Conservation (phyloP, 2,329 filamentous ascomycete genomes). For the Diaporthe humulicola region DNA sequence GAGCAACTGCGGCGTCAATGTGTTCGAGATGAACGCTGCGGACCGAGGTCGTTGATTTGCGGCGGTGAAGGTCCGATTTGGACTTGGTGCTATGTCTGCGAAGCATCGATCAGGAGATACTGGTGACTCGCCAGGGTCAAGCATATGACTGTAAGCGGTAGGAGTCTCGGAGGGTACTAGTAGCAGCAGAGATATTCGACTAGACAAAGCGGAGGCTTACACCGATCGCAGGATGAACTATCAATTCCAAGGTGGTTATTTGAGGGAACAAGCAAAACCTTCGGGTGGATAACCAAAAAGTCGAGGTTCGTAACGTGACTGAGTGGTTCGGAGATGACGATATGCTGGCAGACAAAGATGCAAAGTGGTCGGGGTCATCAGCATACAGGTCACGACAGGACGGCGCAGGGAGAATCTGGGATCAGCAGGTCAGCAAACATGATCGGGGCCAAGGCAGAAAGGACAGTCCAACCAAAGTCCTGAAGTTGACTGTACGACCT, state of each 20-base stretch:
- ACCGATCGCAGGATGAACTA: background rate
- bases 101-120: constrained; percentile 55
- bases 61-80: constrained; percentile 59
- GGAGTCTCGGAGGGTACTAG: background rate
- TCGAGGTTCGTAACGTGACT: background rate
- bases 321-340: background rate
- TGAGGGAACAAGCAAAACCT: background rate
- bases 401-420: background rate
- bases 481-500: background rate
- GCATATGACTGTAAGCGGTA: background rate
- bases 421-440: background rate
- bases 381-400: background rate
- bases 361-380: background rate
- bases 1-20: constrained; percentile 62
- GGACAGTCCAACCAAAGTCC: background rate
- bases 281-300: background rate
- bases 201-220: background rate
- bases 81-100: constrained; percentile 62
- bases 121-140: background rate
- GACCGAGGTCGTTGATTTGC: constrained; percentile 67
- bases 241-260: background rate
- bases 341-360: background rate
- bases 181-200: background rate
- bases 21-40: constrained; percentile 61
- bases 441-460: background rate